phyloP scores from a whole-genome alignment of 257 asterid species.

The Verbena officinalis region DNA sequence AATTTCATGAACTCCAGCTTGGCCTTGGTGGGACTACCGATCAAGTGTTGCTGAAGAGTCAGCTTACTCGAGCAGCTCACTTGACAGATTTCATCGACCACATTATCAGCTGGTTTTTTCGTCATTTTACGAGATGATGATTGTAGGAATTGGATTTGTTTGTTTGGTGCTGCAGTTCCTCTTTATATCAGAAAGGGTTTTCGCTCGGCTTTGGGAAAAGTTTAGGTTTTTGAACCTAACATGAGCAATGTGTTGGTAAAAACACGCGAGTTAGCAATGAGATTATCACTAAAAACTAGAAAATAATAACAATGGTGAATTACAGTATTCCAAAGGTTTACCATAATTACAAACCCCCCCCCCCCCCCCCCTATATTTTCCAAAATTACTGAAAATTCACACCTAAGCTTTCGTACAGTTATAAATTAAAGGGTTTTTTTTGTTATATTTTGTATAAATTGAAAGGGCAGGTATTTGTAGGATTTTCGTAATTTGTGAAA shows the following conservation, averaged over 20 bases:
- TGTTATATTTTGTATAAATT: too few species aligned
- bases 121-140: neutral
- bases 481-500: too few species aligned
- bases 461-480: too few species aligned
- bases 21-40: constrained; percentile 56
- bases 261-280: neutral
- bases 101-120: constrained; percentile 4
- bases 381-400: too few species aligned
- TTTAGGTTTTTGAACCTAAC: constrained; percentile 14
- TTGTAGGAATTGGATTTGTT: neutral
- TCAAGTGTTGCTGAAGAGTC: constrained; percentile 42
- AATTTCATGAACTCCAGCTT: constrained; percentile 34
- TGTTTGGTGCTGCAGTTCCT: constrained; percentile 27
- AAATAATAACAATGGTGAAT: too few species aligned
- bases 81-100: constrained; percentile 46
- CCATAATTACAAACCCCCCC: too few species aligned
- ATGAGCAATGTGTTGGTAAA: neutral
- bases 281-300: too few species aligned
- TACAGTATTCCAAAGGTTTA: too few species aligned
- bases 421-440: too few species aligned
- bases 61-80: constrained; percentile 43
- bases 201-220: neutral
- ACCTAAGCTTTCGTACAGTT: too few species aligned
- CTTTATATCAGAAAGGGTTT: constrained; percentile 29
- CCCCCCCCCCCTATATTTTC: too few species aligned